Conservation (phyloP, 2,329 filamentous ascomycete genomes). For the Clonostachys rhizophaga region DNA sequence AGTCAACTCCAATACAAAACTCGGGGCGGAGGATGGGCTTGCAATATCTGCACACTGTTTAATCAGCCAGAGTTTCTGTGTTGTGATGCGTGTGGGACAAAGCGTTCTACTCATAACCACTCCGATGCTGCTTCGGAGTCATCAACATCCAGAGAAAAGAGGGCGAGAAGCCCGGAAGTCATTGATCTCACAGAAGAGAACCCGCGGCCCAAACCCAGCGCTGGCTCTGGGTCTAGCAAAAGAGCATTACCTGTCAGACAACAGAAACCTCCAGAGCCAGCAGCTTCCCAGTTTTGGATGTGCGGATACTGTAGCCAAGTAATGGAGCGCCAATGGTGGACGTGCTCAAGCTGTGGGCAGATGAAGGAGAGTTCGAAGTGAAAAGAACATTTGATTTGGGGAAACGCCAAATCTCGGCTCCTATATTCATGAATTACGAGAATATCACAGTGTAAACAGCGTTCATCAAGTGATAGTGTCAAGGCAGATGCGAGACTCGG, state of each 20-base stretch:
- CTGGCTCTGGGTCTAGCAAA: neutral
- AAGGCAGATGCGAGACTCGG: too few relatives aligned
- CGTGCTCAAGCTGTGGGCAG: conserved; percentile 47
- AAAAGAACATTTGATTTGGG: neutral
- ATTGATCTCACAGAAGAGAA: conserved; percentile 28
- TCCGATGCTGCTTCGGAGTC: neutral
- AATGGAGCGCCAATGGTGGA: conserved; percentile 54
- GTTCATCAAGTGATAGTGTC: too few relatives aligned
- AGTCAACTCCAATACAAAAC: neutral
- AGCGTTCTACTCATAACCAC: conserved; percentile 19
- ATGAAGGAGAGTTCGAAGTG: conserved; percentile 44
- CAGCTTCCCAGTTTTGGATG: conserved; percentile 34
- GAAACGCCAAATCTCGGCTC: too few relatives aligned
- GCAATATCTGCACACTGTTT: conserved; percentile 49
- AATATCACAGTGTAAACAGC: too few relatives aligned
- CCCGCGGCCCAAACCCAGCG: conserved; percentile 8
- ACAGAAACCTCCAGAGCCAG: conserved; percentile 5
- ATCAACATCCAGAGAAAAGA: conserved; percentile 7
- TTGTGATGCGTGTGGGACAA: conserved; percentile 52
- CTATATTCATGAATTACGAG: too few relatives aligned
- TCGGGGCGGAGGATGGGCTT: conserved; percentile 37
- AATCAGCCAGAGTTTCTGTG: conserved; percentile 45
- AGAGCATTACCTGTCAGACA: neutral
- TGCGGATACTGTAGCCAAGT: conserved; percentile 46
- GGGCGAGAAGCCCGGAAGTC: conserved; percentile 7